Evolutionary conservation across 306 rosid genomes (phyloP).

Genomic region (Fagus crenata): DNA sequence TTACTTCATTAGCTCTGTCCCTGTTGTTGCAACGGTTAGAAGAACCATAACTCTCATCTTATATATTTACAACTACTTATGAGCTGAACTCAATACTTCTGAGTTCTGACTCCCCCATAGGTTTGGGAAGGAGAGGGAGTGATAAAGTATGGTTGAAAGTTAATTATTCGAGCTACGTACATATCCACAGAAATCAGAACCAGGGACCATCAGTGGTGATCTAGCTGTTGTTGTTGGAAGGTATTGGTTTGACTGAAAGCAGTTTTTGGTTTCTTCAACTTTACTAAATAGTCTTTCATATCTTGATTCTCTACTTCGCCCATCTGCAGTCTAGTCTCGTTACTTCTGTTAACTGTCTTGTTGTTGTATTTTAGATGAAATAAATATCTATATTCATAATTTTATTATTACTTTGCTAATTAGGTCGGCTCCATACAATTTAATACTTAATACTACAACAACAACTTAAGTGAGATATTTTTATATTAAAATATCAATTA

Average conservation of each 20-base stretch:
- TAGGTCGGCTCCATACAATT: no score
- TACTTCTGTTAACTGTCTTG: no score
- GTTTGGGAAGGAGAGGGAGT: no score
- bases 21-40: conserved; percentile 91
- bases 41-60: conserved; percentile 24
- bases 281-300: not conserved
- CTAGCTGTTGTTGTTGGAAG: conserved; percentile 93
- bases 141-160: no score
- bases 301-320: no score
- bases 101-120: conserved; percentile 14
- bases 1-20: conserved; percentile 89
- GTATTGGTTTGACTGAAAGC: conserved; percentile 36
- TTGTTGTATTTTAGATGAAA: no score
- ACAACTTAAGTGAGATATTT: no score
- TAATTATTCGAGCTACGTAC: conserved; percentile 24
- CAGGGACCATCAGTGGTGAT: conserved; percentile 93
- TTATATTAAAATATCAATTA: no score
- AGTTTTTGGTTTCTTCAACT: conserved; percentile 8
- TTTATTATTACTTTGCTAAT: no score
- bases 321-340: no score
- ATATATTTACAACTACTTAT: not conserved
- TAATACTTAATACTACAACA: no score
- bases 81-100: not conserved
- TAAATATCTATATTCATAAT: no score
- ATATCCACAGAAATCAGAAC: conserved; percentile 92